Evolutionary conservation across 805 yeast species (phyloP).

Genomic region (Millerago galiae): DNA sequence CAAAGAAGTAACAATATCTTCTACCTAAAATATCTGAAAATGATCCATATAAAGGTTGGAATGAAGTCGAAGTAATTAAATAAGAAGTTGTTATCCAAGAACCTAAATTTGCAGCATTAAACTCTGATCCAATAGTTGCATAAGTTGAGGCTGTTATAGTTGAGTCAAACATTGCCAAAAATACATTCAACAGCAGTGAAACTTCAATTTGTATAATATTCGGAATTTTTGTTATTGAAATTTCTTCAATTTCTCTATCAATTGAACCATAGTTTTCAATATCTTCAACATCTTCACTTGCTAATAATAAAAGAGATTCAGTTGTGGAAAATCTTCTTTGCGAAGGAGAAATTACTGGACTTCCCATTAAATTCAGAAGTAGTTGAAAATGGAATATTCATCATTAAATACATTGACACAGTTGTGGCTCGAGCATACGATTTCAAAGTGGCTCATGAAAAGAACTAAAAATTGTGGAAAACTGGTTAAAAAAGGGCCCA

Average conservation of each 20-base stretch:
- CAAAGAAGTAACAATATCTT: slow-evolving; percentile 29
- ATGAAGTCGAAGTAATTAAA: slow-evolving; percentile 33
- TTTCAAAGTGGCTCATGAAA: background rate
- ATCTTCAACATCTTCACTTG: slow-evolving; percentile 14
- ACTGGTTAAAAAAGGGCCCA: background rate
- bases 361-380: no score
- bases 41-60: slow-evolving; percentile 37
- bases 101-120: slow-evolving; percentile 29
- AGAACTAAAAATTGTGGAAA: background rate
- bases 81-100: slow-evolving; percentile 39
- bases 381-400: no score
- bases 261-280: background rate
- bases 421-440: background rate
- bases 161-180: slow-evolving; percentile 41
- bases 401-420: no score
- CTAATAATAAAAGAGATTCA: slow-evolving; percentile 11
- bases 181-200: slow-evolving; percentile 31
- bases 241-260: slow-evolving; percentile 8
- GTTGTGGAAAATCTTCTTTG: slow-evolving; percentile 8
- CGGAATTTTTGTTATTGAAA: slow-evolving; percentile 14
- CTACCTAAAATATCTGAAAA: slow-evolving; percentile 34
- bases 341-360: no score
- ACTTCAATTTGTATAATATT: slow-evolving; percentile 29
- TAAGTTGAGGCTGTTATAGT: slow-evolving; percentile 45
- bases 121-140: slow-evolving; percentile 38